Evolutionary conservation across 2,329 filamentous ascomycete species (phyloP).

Genomic region (Cercospora sp.): DNA sequence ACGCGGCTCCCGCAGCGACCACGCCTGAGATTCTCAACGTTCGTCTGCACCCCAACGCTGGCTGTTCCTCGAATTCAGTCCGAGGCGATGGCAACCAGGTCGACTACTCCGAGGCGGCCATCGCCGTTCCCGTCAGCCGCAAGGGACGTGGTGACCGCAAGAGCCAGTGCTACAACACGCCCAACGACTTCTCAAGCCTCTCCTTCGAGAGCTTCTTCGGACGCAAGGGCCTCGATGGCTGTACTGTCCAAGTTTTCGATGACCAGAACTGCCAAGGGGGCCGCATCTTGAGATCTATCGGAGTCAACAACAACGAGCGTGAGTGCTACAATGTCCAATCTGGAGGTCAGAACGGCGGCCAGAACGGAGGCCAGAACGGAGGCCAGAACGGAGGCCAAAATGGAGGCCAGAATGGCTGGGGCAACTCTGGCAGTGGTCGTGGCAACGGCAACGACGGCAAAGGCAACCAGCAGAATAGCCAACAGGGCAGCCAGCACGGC

Average conservation of each 20-base stretch:
- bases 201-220: conserved; percentile 17
- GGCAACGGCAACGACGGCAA: neutral
- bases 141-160: neutral
- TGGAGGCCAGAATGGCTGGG: neutral
- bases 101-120: conserved; percentile 2
- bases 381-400: neutral
- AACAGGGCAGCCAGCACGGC: neutral
- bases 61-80: conserved; percentile 1
- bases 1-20: neutral
- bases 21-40: conserved; percentile 2
- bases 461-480: neutral
- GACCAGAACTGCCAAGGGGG: conserved; percentile 10
- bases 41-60: neutral
- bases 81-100: conserved; percentile 1
- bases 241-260: conserved; percentile 6
- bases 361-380: neutral
- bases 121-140: neutral
- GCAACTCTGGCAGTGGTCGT: neutral
- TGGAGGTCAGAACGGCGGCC: neutral
- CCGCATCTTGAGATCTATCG: neutral
- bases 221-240: conserved; percentile 2
- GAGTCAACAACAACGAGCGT: conserved; percentile 3
- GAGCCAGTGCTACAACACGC: conserved; percentile 10
- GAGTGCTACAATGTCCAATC: conserved; percentile 6
- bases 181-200: conserved; percentile 10